These are phyloP conservation scores for Jaapia argillacea DNA, from an alignment of 768 basidiomycete species.

Conservation along the genomic window DNA sequence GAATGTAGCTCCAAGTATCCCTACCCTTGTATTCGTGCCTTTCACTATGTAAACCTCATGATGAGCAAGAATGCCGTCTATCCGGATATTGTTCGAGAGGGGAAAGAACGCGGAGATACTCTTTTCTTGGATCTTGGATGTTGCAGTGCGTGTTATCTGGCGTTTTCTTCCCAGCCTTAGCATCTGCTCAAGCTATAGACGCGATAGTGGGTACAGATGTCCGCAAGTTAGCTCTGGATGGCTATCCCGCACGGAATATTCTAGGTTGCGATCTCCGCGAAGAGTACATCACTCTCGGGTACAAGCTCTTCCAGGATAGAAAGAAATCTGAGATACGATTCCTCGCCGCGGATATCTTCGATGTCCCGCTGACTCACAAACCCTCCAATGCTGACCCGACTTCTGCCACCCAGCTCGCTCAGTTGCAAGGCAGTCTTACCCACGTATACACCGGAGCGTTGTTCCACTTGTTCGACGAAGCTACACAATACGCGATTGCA, in stretches of 20 bases:
- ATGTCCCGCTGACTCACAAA: slow-evolving; percentile 7
- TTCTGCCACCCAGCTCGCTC: slow-evolving; percentile 9
- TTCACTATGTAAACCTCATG: slow-evolving; percentile 20
- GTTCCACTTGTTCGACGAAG: slow-evolving; percentile 26
- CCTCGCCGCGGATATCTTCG: slow-evolving; percentile 21
- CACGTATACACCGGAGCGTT: slow-evolving; percentile 22
- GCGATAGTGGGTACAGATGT: slow-evolving; percentile 23
- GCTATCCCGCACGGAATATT: slow-evolving; percentile 18
- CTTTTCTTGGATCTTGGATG: slow-evolving; percentile 23
- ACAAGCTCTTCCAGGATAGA: slow-evolving; percentile 18
- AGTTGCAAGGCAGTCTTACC: slow-evolving; percentile 15
- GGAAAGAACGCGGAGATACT: slow-evolving; percentile 12
- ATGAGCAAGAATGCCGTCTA: slow-evolving; percentile 19
- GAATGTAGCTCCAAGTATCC: slow-evolving; percentile 15
- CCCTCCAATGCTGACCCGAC: too few species aligned
- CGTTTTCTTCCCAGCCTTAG: too few species aligned
- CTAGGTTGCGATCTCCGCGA: slow-evolving; percentile 19
- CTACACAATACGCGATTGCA: slow-evolving; percentile 21
- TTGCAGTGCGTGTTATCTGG: slow-evolving; percentile 17
- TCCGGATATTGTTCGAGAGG: slow-evolving; percentile 14
- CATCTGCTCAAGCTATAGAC: not conserved
- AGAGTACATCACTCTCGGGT: slow-evolving; percentile 19
- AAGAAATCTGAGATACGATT: slow-evolving; percentile 16
- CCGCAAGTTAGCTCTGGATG: slow-evolving; percentile 22
- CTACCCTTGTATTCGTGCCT: slow-evolving; percentile 22